These are phyloP conservation scores for Candida koratica DNA, from an alignment of 805 yeast genomes.

Conservation along the genomic window DNA sequence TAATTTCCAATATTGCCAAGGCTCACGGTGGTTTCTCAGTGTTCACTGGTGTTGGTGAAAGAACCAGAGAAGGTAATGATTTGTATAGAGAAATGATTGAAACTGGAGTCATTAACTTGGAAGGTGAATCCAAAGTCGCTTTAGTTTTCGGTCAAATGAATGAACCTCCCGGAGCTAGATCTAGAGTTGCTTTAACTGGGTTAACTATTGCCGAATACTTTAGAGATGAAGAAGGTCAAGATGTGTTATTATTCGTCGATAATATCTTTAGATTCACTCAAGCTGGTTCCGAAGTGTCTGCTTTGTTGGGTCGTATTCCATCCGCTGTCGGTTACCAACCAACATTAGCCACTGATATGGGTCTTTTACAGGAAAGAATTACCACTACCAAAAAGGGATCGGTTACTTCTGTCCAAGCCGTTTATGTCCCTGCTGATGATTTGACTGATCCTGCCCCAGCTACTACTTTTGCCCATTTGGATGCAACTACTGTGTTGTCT, in stretches of 20 bases:
- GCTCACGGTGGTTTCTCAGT: conserved; percentile 99
- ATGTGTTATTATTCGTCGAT: conserved; percentile 98
- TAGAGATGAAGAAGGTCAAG: conserved; percentile 99
- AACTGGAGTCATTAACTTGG: conserved; percentile 99
- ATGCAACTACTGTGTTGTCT: conserved; percentile 99
- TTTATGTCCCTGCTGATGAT: conserved; percentile 99
- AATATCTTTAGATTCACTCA: conserved; percentile 99
- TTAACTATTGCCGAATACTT: conserved; percentile 99
- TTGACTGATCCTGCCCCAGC: conserved; percentile 99
- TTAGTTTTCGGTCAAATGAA: conserved; percentile 99
- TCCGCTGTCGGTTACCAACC: conserved; percentile 99
- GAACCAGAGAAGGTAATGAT: conserved; percentile 99
- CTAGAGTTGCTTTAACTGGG: conserved; percentile 99
- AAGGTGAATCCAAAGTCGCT: conserved; percentile 99
- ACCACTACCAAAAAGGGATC: conserved; percentile 99
- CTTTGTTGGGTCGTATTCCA: conserved; percentile 99
- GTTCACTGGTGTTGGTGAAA: conserved; percentile 99
- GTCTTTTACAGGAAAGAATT: conserved; percentile 99
- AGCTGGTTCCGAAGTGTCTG: conserved; percentile 99
- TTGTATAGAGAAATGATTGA: conserved; percentile 99
- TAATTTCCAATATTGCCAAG: conserved; percentile 99
- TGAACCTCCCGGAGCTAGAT: conserved; percentile 99
- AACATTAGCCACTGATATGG: conserved; percentile 99
- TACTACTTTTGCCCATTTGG: conserved; percentile 99
- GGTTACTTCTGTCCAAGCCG: conserved; percentile 99